Evolutionary conservation across 768 basidiomycete genomes (phyloP), one percentile per base, ranked within the genome.

Genomic region (Macrolepiota albuminosa): DNA sequence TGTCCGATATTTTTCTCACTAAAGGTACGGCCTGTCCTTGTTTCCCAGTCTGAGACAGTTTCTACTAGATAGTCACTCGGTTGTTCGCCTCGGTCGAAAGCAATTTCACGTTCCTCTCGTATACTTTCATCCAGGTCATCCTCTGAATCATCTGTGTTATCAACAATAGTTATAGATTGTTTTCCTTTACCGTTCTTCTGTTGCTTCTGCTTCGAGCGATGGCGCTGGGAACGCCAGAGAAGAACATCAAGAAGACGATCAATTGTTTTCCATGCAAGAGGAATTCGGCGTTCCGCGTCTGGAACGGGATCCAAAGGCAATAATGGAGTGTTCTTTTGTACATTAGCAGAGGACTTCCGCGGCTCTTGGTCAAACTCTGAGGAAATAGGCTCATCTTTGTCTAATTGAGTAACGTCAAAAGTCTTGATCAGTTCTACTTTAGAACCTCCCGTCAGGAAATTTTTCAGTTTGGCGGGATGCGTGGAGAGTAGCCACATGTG

Each of bases 191-290:
- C 52, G 60, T 50, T 60, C 67, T 66, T 56, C 47, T 64, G 45
- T 60, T 60, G 40, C 57, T 70, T 71, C 64, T 60, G 47, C 59
- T 70, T 71, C 64, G 58, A 67, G 57, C 68, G 68, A 56, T 63
- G 42, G 1, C 49, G 49, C 40, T 45, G 58, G 13, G 84, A 79
- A 49, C 73, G 74, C 83, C 88, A 88, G 18, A 95, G 72, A 46
- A 84, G 73, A 26, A 95, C 76, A 64, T 97, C 93, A 37, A 99
- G 78, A 31, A 98, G 79, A n/a, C 95, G 87, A 67, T 96, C 95
- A n/a, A 93, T 78, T 0, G 89, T 93, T 72, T 86, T 88, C 96
- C 96, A 98, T 7, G 83, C 77, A 0, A 73, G 74, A 7, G 94
- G 93, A 24, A 98, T 88, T 59, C 83, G 80, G 16, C 72, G 75